These are phyloP conservation scores for Wickerhamiella kurtzmanii DNA, from an alignment of 805 yeast genomes.

Conservation along the genomic window DNA sequence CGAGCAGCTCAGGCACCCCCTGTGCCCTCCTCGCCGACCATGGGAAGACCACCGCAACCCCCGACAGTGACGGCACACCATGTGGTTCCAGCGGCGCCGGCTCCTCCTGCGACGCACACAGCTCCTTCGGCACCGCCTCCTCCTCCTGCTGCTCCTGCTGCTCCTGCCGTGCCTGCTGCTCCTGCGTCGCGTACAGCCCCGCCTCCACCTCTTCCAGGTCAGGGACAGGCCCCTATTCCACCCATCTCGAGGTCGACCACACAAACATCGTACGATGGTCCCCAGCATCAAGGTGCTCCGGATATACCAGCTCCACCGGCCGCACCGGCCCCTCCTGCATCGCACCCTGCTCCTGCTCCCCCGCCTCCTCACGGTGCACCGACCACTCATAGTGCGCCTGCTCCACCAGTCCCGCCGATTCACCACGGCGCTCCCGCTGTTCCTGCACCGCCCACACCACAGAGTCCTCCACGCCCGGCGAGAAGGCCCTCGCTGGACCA, in stretches of 20 bases:
- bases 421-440: too few relatives aligned
- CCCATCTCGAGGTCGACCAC: too few relatives aligned
- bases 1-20: constrained; percentile 8
- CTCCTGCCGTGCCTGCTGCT: constrained; percentile 12
- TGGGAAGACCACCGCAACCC: background rate
- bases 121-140: constrained; percentile 1
- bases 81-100: constrained; percentile 1
- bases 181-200: constrained; percentile 9
- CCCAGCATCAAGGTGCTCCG: too few relatives aligned
- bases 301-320: background rate
- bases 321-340: background rate
- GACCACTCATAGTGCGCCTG: background rate
- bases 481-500: background rate
- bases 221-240: too few relatives aligned
- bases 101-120: constrained; percentile 11
- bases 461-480: background rate
- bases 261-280: too few relatives aligned
- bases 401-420: background rate
- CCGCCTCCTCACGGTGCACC: background rate
- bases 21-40: constrained; percentile 5
- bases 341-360: background rate
- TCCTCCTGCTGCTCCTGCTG: constrained; percentile 9
- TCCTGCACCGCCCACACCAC: background rate
- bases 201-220: background rate
- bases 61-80: constrained; percentile 5